These are phyloP conservation scores for Tricholoma flavovirens DNA, from an alignment of 768 basidiomycete species.

Conservation along the genomic window DNA sequence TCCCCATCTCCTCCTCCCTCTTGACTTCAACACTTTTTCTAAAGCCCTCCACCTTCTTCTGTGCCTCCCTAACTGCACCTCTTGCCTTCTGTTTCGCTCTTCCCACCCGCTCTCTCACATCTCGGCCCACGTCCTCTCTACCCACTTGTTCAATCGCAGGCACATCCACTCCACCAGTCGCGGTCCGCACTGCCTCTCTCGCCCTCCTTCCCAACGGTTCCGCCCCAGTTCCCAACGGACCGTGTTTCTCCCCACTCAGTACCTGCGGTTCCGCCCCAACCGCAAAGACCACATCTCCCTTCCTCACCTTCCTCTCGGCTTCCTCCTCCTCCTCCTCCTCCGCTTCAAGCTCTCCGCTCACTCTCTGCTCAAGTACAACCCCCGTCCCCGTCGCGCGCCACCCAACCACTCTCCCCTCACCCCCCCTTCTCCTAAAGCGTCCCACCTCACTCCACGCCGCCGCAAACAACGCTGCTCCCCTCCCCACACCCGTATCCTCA, in stretches of 20 bases:
- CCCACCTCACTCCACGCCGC: slow-evolving; percentile 71
- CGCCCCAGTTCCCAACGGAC: slow-evolving; percentile 53
- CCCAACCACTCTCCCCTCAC: slow-evolving; percentile 30
- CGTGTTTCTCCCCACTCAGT: slow-evolving; percentile 58
- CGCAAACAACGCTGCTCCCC: slow-evolving; percentile 41
- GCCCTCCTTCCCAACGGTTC: slow-evolving; percentile 34
- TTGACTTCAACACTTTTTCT: slow-evolving; percentile 38
- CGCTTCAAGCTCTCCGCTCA: slow-evolving; percentile 20
- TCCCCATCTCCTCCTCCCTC: slow-evolving; percentile 29
- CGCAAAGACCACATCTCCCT: slow-evolving; percentile 35
- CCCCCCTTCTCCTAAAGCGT: slow-evolving; percentile 38
- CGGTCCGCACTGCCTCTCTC: slow-evolving; percentile 24
- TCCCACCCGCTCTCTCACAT: slow-evolving; percentile 18
- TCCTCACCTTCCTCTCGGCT: slow-evolving; percentile 1
- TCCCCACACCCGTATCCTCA: slow-evolving; percentile 50
- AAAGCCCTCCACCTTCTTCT: slow-evolving; percentile 35
- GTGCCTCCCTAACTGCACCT: slow-evolving; percentile 26
- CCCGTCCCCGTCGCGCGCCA: slow-evolving; percentile 61
- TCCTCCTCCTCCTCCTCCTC: slow-evolving; percentile 19
- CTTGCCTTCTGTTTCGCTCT: slow-evolving; percentile 21
- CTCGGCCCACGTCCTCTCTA: slow-evolving; percentile 12
- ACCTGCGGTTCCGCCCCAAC: slow-evolving; percentile 75
- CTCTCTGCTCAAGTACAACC: slow-evolving; percentile 44
- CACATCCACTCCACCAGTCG: slow-evolving; percentile 20
- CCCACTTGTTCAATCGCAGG: slow-evolving; percentile 18